Evolutionary conservation across 129 eudicot genomes (phyloP), one percentile per base, ranked within the genome.

Genomic region (Escallonia rubra): DNA sequence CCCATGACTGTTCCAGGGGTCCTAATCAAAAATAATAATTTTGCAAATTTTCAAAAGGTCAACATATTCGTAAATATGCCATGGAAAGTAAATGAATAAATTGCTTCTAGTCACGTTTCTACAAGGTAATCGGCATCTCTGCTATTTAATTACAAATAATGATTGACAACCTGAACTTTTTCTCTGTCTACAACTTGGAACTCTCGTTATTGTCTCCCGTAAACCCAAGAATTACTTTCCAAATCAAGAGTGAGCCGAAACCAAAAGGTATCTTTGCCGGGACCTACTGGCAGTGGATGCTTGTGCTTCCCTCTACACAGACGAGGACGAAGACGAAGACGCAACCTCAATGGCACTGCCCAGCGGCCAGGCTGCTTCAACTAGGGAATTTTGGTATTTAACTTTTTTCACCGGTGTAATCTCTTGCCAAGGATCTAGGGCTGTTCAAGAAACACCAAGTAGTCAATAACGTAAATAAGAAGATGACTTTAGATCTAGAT

Each of bases 341-440:
- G 84, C 90, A 1, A 74, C 91, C 65, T 92, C 98, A 70, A 92
- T 89, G 65, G 98, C 98, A 80, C 98, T 92, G 72, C 98, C 98
- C n/a, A 92, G 69, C 4, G 98, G 98, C 98, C 98, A 92, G 40
- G 98, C 98, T n/a, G 98, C 98, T 82, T 92, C 98, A 62, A 92
- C 98, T 50, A 83, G 80, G 58, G 91, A 84, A 72, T 84, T 84
- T 60, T 82, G 87, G 71, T 92, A 92, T 69, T 84, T 66, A 2
- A 92, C 95, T 65, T 82, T 68, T 66, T 92, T 92, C 83, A 90
- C 97, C 79, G 86, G 74, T 59, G 95, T 90, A 65, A 90, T 84
- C 78, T 76, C 59, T 80, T 90, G 95, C 78, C 72, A 72, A 4
- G 92, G 97, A 65, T 84, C 83, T 67, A 92, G 76, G 50, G 82